These are phyloP conservation scores for Populus davidiana DNA, from an alignment of 345 rosid species.

Conservation along the genomic window DNA sequence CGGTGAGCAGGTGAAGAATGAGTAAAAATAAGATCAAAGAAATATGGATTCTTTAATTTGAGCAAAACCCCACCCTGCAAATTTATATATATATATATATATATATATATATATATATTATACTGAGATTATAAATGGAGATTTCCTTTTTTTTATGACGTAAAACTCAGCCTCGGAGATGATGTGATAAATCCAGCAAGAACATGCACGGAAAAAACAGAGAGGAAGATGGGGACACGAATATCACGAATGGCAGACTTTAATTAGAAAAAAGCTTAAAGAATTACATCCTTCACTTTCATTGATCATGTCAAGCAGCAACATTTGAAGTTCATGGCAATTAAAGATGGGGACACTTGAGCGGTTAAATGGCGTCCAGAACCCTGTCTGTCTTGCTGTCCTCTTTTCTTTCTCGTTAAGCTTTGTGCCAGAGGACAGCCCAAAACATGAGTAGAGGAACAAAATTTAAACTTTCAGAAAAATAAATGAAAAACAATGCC, in stretches of 20 bases:
- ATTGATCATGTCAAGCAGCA: constrained; percentile 12
- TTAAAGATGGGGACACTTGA: not conserved
- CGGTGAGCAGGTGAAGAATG: not conserved
- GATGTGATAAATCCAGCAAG: not conserved
- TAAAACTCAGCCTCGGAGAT: not conserved
- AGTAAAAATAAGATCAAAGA: not conserved
- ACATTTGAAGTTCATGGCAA: constrained; percentile 10
- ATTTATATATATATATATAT: too few relatives aligned
- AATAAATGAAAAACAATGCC: too few relatives aligned
- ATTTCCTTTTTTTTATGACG: not conserved
- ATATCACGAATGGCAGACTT: not conserved
- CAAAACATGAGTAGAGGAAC: too few relatives aligned
- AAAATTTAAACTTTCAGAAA: too few relatives aligned
- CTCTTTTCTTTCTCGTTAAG: not conserved
- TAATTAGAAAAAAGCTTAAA: not conserved
- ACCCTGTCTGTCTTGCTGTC: not conserved
- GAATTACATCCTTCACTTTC: not conserved
- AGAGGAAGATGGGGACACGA: too few relatives aligned
- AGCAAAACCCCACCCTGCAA: not conserved
- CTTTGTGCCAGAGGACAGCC: not conserved
- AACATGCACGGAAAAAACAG: not conserved
- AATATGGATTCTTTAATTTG: not conserved
- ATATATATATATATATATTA: too few relatives aligned
- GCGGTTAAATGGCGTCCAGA: not conserved
- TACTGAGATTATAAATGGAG: not conserved